These are phyloP conservation scores for Mortierella sp. DNA, from an alignment of 371 early-diverging fungal genomes.

Conservation along the genomic window DNA sequence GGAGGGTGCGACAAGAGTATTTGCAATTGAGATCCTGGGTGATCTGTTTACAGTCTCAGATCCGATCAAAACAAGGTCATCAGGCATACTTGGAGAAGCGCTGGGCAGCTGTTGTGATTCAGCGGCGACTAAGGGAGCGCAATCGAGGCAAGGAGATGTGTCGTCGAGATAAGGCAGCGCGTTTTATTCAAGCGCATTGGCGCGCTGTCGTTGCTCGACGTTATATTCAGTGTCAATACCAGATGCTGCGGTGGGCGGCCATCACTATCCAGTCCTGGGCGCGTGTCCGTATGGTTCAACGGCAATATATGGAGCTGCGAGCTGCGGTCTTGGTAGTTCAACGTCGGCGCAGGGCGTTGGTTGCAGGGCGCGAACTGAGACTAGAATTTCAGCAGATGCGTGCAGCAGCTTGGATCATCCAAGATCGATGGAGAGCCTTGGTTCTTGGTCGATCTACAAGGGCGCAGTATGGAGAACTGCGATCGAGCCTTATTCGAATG, in stretches of 20 bases:
- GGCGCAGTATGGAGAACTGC: constrained; percentile 13
- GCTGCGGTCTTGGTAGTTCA: constrained; percentile 29
- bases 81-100: constrained; percentile 4
- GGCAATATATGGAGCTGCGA: constrained; percentile 19
- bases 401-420: constrained; percentile 27
- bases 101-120: constrained; percentile 29
- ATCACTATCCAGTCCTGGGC: constrained; percentile 23
- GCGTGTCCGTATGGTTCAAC: constrained; percentile 20
- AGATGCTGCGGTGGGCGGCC: constrained; percentile 14
- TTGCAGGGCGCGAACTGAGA: constrained; percentile 20
- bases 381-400: constrained; percentile 15
- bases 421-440: constrained; percentile 38
- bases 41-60: constrained; percentile 19
- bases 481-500: constrained; percentile 17
- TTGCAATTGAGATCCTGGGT: constrained; percentile 18
- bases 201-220: constrained; percentile 19
- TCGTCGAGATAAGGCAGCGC: constrained; percentile 20
- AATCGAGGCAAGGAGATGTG: neutral
- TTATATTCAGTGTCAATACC: constrained; percentile 23
- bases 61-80: constrained; percentile 21
- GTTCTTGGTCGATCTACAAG: constrained; percentile 21
- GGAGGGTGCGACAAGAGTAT: constrained; percentile 22
- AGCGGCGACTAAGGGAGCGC: constrained; percentile 12
- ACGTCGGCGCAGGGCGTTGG: constrained; percentile 24
- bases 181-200: constrained; percentile 34